A percentile compares a stretch with the other conserved stretches of the same genome.
These are phyloP conservation scores for Podila minutissima DNA, from an alignment of 192 early-diverging fungal species.

Conservation along the genomic window DNA sequence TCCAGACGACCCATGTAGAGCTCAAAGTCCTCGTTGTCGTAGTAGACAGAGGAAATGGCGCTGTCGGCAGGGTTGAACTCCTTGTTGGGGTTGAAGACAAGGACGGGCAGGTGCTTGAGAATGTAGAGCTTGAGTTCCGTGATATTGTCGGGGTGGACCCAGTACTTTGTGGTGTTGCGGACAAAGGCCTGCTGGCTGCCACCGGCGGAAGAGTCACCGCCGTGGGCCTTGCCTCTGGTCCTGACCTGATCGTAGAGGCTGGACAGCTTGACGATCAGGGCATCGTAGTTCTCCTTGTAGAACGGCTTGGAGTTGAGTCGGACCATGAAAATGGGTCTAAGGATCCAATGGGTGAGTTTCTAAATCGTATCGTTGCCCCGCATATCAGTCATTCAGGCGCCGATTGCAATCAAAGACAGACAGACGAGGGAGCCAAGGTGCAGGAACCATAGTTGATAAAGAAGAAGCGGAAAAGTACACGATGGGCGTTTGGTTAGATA, in stretches of 20 bases:
- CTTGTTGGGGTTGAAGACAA: conserved; percentile 89
- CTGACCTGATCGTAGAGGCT: conserved; percentile 84
- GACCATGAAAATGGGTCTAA: conserved; percentile 85
- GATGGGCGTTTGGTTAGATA: background rate
- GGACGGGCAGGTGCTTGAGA: conserved; percentile 92
- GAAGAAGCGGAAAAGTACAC: background rate
- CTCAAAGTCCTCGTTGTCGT: conserved; percentile 96
- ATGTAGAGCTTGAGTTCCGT: conserved; percentile 95
- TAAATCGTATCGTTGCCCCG: conserved; percentile 5
- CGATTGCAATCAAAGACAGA: background rate
- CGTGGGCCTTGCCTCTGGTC: conserved; percentile 72
- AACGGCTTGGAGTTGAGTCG: conserved; percentile 87
- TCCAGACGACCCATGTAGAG: conserved; percentile 93
- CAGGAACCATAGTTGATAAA: background rate
- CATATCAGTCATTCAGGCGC: conserved; percentile 13
- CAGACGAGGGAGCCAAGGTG: no score
- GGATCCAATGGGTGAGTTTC: conserved; percentile 89
- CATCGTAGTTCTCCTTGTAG: conserved; percentile 90
- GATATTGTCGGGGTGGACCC: conserved; percentile 98
- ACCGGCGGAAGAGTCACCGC: conserved; percentile 65
- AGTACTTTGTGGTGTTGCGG: conserved; percentile 96
- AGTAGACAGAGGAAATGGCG: conserved; percentile 96
- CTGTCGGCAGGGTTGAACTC: conserved; percentile 79
- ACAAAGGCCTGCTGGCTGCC: conserved; percentile 81
- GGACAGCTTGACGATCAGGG: conserved; percentile 88